phyloP scores from a whole-genome alignment of 2,329 filamentous ascomycete species.

The Didymellaceae sp. region DNA sequence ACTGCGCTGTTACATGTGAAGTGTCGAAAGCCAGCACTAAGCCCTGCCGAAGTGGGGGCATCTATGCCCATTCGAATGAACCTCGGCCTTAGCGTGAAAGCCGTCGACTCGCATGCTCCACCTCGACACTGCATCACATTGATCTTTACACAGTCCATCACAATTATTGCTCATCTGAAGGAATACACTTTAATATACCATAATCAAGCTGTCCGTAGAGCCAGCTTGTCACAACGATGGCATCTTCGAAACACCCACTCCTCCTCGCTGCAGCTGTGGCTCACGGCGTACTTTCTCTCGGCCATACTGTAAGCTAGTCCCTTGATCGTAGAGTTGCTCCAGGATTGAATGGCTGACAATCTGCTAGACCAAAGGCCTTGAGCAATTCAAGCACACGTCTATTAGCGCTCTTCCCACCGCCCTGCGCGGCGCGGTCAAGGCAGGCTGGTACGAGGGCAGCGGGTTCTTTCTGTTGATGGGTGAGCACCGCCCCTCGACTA shows the following conservation, averaged over 20 bases:
- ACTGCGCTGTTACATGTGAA: too few species aligned
- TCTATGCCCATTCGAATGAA: background rate
- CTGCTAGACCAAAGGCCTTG: constrained; percentile 40
- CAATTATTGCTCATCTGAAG: too few species aligned
- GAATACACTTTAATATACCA: too few species aligned
- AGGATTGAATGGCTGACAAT: background rate
- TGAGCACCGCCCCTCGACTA: constrained; percentile 20
- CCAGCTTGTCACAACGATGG: background rate
- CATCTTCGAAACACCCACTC: constrained; percentile 28
- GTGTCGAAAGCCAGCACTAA: too few species aligned
- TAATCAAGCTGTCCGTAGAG: background rate
- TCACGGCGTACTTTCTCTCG: constrained; percentile 40
- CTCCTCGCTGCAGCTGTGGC: constrained; percentile 37
- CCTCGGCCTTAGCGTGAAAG: constrained; percentile 7
- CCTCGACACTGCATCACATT: background rate
- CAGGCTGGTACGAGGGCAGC: constrained; percentile 47
- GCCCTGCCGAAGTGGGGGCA: constrained; percentile 4
- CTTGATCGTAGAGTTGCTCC: too few species aligned
- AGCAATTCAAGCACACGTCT: constrained; percentile 44
- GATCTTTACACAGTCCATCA: too few species aligned
- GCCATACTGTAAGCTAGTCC: constrained; percentile 40
- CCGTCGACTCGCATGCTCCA: constrained; percentile 7
- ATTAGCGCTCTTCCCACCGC: constrained; percentile 35
- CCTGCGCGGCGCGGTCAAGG: constrained; percentile 40
- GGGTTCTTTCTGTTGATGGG: constrained; percentile 45